phyloP scores from a whole-genome alignment of 2,329 filamentous ascomycete species.

The Apiospora malaysiana region DNA sequence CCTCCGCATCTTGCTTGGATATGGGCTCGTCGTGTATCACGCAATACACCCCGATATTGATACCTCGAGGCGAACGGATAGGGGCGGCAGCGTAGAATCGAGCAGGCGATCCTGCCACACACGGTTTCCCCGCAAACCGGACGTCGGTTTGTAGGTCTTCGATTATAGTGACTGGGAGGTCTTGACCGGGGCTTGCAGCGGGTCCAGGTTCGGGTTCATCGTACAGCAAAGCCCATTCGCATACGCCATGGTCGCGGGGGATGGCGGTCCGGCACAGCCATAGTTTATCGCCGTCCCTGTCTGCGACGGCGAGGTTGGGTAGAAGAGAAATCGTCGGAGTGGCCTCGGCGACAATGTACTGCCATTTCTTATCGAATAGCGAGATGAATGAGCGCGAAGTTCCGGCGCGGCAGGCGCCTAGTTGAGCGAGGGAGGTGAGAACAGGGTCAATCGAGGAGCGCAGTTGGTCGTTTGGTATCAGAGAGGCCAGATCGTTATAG shows the following conservation, averaged over 20 bases:
- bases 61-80: conserved; percentile 23
- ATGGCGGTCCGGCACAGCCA: conserved; percentile 38
- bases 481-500: not conserved
- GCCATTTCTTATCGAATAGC: conserved; percentile 53
- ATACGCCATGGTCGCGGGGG: conserved; percentile 36
- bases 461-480: not conserved
- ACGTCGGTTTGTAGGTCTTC: not conserved
- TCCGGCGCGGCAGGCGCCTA: conserved; percentile 50
- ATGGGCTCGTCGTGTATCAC: conserved; percentile 21
- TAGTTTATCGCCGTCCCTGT: conserved; percentile 19
- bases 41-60: conserved; percentile 28
- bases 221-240: conserved; percentile 28
- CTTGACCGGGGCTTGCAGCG: too few species aligned
- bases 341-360: conserved; percentile 60
- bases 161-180: not conserved
- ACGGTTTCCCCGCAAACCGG: not conserved
- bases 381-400: conserved; percentile 52
- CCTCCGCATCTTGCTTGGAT: conserved; percentile 10
- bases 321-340: conserved; percentile 47
- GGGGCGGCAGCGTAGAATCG: conserved; percentile 27
- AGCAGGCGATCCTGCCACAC: not conserved
- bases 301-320: conserved; percentile 31
- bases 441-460: conserved; percentile 19
- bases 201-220: too few species aligned
- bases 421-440: conserved; percentile 56